Base-by-base conservation (phyloP, 1,139 yeast genomes). In the Dujonia santamariae region DNA sequence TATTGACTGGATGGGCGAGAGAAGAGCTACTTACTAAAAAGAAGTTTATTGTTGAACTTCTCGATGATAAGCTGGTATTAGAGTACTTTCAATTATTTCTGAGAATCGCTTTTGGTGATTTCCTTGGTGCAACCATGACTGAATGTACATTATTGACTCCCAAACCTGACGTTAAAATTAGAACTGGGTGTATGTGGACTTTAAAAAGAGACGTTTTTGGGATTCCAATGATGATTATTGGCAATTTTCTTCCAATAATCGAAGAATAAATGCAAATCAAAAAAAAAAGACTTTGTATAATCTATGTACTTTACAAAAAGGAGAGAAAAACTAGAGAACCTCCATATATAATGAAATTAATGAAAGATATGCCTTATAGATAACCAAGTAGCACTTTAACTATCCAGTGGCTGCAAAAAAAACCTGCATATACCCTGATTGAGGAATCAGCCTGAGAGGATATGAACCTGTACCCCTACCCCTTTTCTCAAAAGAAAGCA, bases 101-200 rank as follows among this genome's bases (percentile, higher is more conserved):
- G 46, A 77, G 80, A 39, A 84, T 88, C 37, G 96, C 97, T 3
- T 88, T 87, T 61, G 96, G 95, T 16, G 97, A 88, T 53, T 85
- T 87, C 43, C 67, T 84, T 34, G 97, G 96, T 9, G 87, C 87
- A n/a, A 83, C 85, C 15, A 86, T 87, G 85, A 78, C 87, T 11
- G 87, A 81, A 42, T 87, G 95, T 58, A 82, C 90, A 0, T 64
- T 85, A 32, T 56, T 85, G 34, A 78, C 90, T 1, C 81, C 84
- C 3, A 66, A 67, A 28, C 44, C 48, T 7, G 66, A 63, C 26
- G 63, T 60, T 17, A 66, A 69, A 39, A 74, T 88, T 31, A 64
- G 81, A 29, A 85, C 96, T 1, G 77, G 88, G 15, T 83, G 95
- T 50, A 81, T 85, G 51, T 86, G 96, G 95, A 92, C 97, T 0